Evolutionary conservation across 83 land plant species (phyloP).

Genomic region (Diphasiastrum complanatum): DNA sequence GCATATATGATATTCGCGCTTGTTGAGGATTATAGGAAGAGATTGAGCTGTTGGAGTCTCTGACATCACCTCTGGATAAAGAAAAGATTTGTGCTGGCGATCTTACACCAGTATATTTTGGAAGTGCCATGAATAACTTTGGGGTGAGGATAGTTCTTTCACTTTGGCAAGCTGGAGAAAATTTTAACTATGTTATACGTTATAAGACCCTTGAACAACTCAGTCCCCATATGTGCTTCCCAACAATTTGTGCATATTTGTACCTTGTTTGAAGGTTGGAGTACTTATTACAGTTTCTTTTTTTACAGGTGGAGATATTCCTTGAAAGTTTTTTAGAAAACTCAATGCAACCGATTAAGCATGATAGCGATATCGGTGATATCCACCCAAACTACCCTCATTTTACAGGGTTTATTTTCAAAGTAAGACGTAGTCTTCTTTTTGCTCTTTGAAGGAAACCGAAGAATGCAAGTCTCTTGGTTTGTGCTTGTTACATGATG

Average conservation of each 20-base stretch:
- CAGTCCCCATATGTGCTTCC: too few species aligned
- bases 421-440: too few species aligned
- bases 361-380: conserved; percentile 36
- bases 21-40: conserved; percentile 34
- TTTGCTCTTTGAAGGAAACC: too few species aligned
- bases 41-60: conserved; percentile 42
- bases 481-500: too few species aligned
- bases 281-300: background rate
- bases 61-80: conserved; percentile 40
- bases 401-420: conserved; percentile 52
- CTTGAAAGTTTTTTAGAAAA: conserved; percentile 44
- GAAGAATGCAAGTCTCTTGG: too few species aligned
- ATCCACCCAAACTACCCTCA: conserved; percentile 43
- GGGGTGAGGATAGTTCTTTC: conserved; percentile 29
- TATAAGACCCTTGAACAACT: too few species aligned
- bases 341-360: conserved; percentile 34
- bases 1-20: background rate
- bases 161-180: background rate
- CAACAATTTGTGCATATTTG: too few species aligned
- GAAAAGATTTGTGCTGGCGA: conserved; percentile 42
- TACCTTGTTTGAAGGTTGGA: background rate
- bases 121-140: conserved; percentile 58
- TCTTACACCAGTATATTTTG: conserved; percentile 46
- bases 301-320: conserved; percentile 44
- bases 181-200: background rate